Evolutionary conservation across 176 grass and related monocot species (phyloP), one percentile per base, ranked within the genome.

Genomic region (Oryza glaberrima): DNA sequence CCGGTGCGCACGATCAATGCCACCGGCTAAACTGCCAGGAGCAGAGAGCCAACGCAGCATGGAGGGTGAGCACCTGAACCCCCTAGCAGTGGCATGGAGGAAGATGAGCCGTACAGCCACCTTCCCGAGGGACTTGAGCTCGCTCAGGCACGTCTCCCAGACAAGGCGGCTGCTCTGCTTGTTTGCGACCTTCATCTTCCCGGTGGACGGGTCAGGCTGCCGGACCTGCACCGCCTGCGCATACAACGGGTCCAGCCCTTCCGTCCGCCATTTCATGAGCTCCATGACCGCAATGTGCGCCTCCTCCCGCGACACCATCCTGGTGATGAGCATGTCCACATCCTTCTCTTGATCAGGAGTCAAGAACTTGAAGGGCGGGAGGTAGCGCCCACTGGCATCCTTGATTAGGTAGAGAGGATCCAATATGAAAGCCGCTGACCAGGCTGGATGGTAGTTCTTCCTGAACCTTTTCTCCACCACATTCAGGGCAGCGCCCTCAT

Each of bases 111-210:
- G 67, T 79, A 86, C 94, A 0, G 94, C 94, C 38, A 97, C 94
- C 83, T 92, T 94, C 23, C 89, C 87, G 0, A 97, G 87, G 13
- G 87, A 92, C 47, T 89, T 94, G 75, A 90, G 76, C 67, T 94
- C 94, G 16, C 89, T 94, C 58, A 97, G 72, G 36, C 73, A 88
- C 4, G 91, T 97, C 89, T 97, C 94, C 94, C 94, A 97, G 38
- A 97, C 94, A 66, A 97, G 87, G 10, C 94, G 86, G 75, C 94
- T 93, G 84, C 94, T 97, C 86, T 97, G 94, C 75, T 92, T 92
- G 67, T 97, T 94, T 0, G 91, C 85, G 12, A 94, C 84, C 94
- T 81, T 91, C 85, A 94, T 84, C 89, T 94, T 97, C 78, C 94
- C 94, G 1, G 94, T 94, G 56, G 80, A 72, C 0, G 89, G 94